Evolutionary conservation across 2,329 filamentous ascomycete species (phyloP), one percentile per base, ranked within the genome.

Genomic region (Monosporascus sp.): DNA sequence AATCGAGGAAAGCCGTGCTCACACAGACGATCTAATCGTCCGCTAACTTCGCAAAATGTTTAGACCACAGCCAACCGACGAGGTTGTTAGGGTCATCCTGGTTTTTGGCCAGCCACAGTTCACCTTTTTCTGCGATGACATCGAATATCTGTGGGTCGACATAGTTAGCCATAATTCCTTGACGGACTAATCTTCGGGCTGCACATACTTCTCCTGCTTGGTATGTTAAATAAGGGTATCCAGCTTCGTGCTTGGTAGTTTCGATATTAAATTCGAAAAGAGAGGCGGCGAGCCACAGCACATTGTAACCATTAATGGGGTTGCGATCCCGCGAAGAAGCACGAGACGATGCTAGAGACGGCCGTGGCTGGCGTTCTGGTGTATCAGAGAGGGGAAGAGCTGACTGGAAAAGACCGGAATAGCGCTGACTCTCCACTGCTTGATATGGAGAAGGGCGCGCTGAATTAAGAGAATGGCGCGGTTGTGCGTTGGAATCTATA

Each of bases 21-120:
- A 34, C 16, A 38, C 20, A 52, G 34, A 27, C 17, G 19, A 27
- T 38, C 48, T 66, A 69, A 49, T 69, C 67, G 65, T 84, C 82
- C 48, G 81, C 81, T 58, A 85, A 66, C 67, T 82, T 84, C 51
- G 88, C 88, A 77, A 99, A 99, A 74, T 99, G 94, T 71, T 97
- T 97, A 65, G 92, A 96, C 94, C 94, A 99, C 65, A 99, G 96
- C 94, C 94, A 99, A 50, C 94, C 94, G 36, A 97, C 86, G 59
- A 85, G 81, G 59, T 88, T 82, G 11, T 77, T 79, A 1, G 84
- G 76, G 70, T 99, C 94, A 66, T 99, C 94, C 73, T 99, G 94
- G 68, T 99, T 99, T 71, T 91, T 91, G 51, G 94, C 94, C 53
- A 99, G 84, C 94, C 94, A 99, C 48, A 97, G 81, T 76, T 99